A percentile compares a stretch with the other conserved stretches of the same genome.
These are phyloP conservation scores for Rhizopogon rudus DNA, from an alignment of 768 basidiomycete species.

Conservation along the genomic window DNA sequence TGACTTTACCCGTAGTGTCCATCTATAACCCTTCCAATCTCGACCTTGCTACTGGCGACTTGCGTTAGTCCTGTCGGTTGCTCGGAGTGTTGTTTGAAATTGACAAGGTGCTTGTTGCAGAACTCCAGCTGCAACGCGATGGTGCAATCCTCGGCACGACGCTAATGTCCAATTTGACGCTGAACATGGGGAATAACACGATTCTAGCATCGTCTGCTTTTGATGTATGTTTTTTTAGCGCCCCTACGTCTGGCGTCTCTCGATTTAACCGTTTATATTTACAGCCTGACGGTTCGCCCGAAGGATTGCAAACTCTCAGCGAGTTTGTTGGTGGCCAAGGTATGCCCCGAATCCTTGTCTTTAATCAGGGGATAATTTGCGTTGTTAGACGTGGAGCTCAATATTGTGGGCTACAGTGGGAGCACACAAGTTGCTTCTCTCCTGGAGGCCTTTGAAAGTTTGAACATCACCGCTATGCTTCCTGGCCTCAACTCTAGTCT, in stretches of 20 bases:
- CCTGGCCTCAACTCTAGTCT: slow-evolving; percentile 58
- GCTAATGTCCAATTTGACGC: slow-evolving; percentile 53
- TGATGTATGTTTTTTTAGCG: slow-evolving; percentile 26
- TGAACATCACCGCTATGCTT: slow-evolving; percentile 50
- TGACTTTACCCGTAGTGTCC: slow-evolving; percentile 33
- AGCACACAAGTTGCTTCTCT: slow-evolving; percentile 60
- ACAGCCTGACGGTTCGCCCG: slow-evolving; percentile 55
- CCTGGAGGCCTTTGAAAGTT: slow-evolving; percentile 52
- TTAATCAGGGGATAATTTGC: not conserved
- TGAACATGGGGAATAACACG: slow-evolving; percentile 58
- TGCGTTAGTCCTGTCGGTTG: slow-evolving; percentile 40
- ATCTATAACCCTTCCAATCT: slow-evolving; percentile 70
- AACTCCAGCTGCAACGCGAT: slow-evolving; percentile 50
- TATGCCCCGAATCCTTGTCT: slow-evolving; percentile 12
- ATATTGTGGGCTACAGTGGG: slow-evolving; percentile 52
- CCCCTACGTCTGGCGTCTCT: not conserved
- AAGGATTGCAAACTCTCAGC: slow-evolving; percentile 58
- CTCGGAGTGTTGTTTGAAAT: not conserved
- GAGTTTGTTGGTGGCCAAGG: slow-evolving; percentile 64
- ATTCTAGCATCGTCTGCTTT: slow-evolving; percentile 47
- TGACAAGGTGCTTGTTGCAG: slow-evolving; percentile 24
- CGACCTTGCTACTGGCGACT: slow-evolving; percentile 54
- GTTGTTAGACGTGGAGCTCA: slow-evolving; percentile 45
- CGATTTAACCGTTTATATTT: not conserved
- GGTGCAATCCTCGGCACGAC: slow-evolving; percentile 54